These are phyloP conservation scores for Euryodendron excelsum DNA, from an alignment of 148 eudicot species.

Conservation along the genomic window DNA sequence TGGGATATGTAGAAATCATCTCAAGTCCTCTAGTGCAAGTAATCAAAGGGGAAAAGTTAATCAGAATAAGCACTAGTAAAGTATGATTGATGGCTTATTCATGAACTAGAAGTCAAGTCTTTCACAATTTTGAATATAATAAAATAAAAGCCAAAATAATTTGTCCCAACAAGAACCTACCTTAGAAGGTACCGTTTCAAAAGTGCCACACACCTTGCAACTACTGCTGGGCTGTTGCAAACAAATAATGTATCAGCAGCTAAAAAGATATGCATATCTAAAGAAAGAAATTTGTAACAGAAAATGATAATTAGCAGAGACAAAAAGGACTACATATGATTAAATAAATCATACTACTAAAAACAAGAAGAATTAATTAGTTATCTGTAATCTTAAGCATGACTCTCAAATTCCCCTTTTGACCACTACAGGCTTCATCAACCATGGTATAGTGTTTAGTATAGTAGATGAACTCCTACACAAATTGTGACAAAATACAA, in stretches of 20 bases:
- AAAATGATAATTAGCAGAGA: neutral
- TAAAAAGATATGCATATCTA: slow-evolving; percentile 7
- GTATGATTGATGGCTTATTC: neutral
- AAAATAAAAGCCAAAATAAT: neutral
- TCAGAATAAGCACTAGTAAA: neutral
- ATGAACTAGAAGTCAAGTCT: neutral
- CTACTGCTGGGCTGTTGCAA: slow-evolving; percentile 92
- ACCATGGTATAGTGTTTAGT: no score
- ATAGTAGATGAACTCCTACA: no score
- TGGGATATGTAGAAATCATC: neutral
- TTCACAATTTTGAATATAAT: neutral
- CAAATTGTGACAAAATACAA: no score
- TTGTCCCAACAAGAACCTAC: slow-evolving; percentile 36
- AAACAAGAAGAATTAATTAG: no score
- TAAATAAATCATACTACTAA: neutral
- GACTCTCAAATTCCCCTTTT: no score
- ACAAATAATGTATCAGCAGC: slow-evolving; percentile 18
- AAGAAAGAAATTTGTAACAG: slow-evolving; percentile 3
- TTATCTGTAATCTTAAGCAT: no score
- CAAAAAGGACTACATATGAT: neutral
- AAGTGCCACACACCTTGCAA: slow-evolving; percentile 85
- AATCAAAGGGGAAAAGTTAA: neutral
- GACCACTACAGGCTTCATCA: no score
- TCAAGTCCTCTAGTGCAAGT: neutral
- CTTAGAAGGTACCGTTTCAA: slow-evolving; percentile 81